Conservation (phyloP, 805 yeast genomes). For the Kodamaea kaohsiungensis region DNA sequence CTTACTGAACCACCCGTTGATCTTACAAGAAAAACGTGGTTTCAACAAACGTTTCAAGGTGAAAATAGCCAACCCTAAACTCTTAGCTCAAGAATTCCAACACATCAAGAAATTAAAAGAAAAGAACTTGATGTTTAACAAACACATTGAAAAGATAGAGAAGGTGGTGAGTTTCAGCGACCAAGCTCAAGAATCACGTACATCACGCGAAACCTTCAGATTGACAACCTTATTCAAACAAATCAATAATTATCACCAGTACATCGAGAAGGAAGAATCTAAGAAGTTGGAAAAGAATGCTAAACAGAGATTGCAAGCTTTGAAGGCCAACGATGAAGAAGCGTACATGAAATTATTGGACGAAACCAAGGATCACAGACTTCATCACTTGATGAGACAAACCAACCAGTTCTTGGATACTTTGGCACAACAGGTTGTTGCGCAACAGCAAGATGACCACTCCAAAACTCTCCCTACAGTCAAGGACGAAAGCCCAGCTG, state of each 20-base stretch:
- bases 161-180: constrained; percentile 28
- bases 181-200: constrained; percentile 20
- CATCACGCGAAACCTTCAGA: constrained; percentile 26
- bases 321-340: constrained; percentile 86
- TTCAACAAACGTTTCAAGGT: constrained; percentile 67
- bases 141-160: constrained; percentile 27
- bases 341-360: constrained; percentile 81
- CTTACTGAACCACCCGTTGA: constrained; percentile 53
- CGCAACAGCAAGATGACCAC: constrained; percentile 60
- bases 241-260: constrained; percentile 50
- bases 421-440: constrained; percentile 75
- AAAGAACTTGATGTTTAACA: constrained; percentile 19
- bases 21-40: constrained; percentile 68
- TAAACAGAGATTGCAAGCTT: constrained; percentile 84
- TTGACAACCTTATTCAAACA: constrained; percentile 30
- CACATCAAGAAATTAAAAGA: constrained; percentile 65
- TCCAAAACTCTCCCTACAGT: constrained; percentile 10
- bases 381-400: constrained; percentile 78
- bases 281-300: constrained; percentile 77
- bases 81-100: constrained; percentile 73
- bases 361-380: constrained; percentile 85
- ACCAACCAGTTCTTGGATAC: constrained; percentile 78
- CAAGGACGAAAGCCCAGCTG: constrained; percentile 20
- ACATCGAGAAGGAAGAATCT: constrained; percentile 72
- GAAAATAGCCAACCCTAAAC: constrained; percentile 71